Evolutionary conservation across 2,329 filamentous ascomycete species (phyloP).

Genomic region (Pleurostoma richardsiae): DNA sequence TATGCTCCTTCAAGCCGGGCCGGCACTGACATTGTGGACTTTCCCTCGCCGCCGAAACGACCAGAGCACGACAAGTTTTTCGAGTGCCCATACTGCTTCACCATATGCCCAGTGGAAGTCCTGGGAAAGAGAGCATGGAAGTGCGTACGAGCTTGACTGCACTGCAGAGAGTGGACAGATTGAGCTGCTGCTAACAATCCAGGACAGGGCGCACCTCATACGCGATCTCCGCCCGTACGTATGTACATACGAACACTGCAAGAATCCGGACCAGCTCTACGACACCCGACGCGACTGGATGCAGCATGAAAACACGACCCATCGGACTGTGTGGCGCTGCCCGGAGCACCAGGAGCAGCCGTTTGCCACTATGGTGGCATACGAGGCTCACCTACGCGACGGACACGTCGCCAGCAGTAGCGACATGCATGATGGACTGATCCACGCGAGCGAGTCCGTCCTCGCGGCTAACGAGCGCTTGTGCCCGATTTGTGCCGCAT

Average conservation of each 20-base stretch:
- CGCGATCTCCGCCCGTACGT: slow-evolving; percentile 1
- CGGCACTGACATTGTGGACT: not conserved
- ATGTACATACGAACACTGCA: slow-evolving; percentile 1
- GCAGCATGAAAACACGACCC: slow-evolving; percentile 2
- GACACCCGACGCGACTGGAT: slow-evolving; percentile 2
- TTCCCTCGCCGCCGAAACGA: not conserved
- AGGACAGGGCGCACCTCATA: not conserved
- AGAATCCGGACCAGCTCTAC: not conserved
- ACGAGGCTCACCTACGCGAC: not conserved
- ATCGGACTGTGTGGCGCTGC: slow-evolving; percentile 1
- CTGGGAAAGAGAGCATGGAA: slow-evolving; percentile 1
- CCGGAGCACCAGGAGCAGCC: not conserved
- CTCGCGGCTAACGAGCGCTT: not conserved
- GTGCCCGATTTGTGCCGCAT: not conserved
- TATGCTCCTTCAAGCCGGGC: not conserved
- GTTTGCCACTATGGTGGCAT: not conserved
- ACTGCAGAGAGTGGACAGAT: too few relatives aligned
- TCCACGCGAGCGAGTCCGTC: slow-evolving; percentile 2
- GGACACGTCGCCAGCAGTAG: not conserved
- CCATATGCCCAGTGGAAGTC: not conserved
- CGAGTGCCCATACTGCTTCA: slow-evolving; percentile 3
- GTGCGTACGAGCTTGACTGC: too few relatives aligned
- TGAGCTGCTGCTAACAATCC: too few relatives aligned
- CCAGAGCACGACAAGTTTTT: not conserved
- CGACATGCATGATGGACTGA: not conserved